phyloP scores from a whole-genome alignment of 2,329 filamentous ascomycete species.

The Stromatinia cepivora region DNA sequence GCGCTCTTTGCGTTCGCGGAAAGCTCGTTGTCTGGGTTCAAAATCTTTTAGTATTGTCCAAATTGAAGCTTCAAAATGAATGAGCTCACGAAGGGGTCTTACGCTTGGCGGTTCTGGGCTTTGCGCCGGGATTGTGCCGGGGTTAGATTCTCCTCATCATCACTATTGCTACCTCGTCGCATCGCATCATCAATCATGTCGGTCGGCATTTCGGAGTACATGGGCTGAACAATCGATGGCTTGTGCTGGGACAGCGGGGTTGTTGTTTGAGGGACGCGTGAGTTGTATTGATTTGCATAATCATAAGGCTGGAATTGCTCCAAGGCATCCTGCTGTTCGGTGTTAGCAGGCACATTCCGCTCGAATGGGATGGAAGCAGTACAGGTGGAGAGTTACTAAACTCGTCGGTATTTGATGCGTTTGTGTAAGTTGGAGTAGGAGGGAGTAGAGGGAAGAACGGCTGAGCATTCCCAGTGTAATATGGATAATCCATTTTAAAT shows the following conservation, averaged over 20 bases:
- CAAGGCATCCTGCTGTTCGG: constrained; percentile 40
- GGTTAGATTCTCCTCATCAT: constrained; percentile 54
- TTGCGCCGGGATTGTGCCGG: constrained; percentile 62
- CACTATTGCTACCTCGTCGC: constrained; percentile 43
- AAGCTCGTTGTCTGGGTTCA: constrained; percentile 78
- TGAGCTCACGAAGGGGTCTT: constrained; percentile 43
- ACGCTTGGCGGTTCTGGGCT: constrained; percentile 73
- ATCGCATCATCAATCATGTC: constrained; percentile 37
- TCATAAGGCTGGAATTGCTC: constrained; percentile 39
- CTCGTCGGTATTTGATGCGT: constrained; percentile 46
- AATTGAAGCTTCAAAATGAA: constrained; percentile 6
- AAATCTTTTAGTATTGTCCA: background rate
- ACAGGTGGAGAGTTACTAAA: constrained; percentile 48
- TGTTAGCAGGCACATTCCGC: constrained; percentile 8
- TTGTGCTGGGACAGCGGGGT: constrained; percentile 39
- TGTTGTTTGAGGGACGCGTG: constrained; percentile 29
- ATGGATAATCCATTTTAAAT: constrained; percentile 56
- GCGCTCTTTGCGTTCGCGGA: constrained; percentile 91
- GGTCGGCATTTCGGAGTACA: constrained; percentile 33
- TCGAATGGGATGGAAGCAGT: constrained; percentile 28
- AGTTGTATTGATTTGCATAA: constrained; percentile 33
- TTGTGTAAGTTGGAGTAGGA: constrained; percentile 42
- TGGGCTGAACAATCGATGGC: constrained; percentile 30
- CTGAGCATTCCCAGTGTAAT: constrained; percentile 48
- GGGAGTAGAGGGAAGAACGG: constrained; percentile 52